Base-by-base conservation (phyloP, 1,139 yeast species). In the Zhuliangozyma parablackwelliae region DNA sequence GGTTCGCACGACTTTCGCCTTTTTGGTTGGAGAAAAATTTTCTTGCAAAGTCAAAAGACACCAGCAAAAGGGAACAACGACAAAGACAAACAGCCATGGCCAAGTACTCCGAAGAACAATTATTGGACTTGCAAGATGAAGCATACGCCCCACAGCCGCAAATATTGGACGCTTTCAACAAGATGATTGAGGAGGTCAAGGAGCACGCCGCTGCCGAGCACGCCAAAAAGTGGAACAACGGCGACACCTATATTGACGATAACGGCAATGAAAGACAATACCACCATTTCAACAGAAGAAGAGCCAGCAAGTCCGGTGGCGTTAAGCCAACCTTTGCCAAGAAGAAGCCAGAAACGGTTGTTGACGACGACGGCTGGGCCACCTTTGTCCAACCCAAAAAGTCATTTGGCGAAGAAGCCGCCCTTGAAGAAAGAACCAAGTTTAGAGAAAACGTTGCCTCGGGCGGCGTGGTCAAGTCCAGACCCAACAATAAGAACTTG, bases 351-450 rank as follows among this genome's bases (percentile, higher is more conserved):
- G 81, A 75, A 46, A 72, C 72, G 45, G 64, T 69, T 32, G 73
- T 73, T 21, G 94, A 83, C 54, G 84, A 81, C 42, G 90, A 84
- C 45, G 94, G 94, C 30, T 84, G 92, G 92, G 84, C 84, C 39
- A 81, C 90, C 24, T 67, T 78, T 44, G 26, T 75, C 49, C 65
- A 70, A 47, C 45, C 50, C 62, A 70, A 42, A 53, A 68, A 70
- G 53, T 67, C 75, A 4, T 71, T 72, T 42, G 71, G 72, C 38
- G 67, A 63, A 30, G 80, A 71, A 38, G 79, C 72, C 27, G 69
- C 59, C 32, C 61, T 50, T 20, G 76, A 66, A 29, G 80, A 75
- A 40, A 64, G 71, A 48, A 65, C 61, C 35, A 69, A 65, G 39
- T 74, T 75, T 54, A 70, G 74, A 51, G 74, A 69, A 42, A 47